Base-by-base conservation (phyloP, 2,329 filamentous ascomycete genomes). In the Fusarium sp. region DNA sequence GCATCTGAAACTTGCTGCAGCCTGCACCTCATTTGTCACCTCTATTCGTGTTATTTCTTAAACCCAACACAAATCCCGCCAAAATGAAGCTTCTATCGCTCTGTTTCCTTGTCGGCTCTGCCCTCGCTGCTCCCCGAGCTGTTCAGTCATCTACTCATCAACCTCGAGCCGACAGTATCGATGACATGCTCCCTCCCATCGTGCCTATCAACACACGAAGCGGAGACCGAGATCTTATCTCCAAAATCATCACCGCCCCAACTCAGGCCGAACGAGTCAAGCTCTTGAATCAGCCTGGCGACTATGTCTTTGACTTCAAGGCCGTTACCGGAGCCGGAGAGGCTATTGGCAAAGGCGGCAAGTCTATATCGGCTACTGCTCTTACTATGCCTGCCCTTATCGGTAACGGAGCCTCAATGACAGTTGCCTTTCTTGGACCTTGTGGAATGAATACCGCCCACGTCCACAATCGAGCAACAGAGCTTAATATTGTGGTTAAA, bases 231-330 rank as follows among this genome's bases (percentile, higher is more conserved):
- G 67, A 71, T 19, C 69, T 77, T 46, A 76, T 77, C 54, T 30
- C 70, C 20, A 74, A 74, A 55, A 70, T 77, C 49, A 46, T 75
- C 21, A 75, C 74, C 0, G 67, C 72, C 1, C 68, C 77, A 1
- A 78, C 77, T 0, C 73, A 76, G 26, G 57, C 54, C 21, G 75
- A 78, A 4, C 75, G 77, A n/a, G 61, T 73, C 70, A 71, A 68
- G 51, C 70, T 79, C 9, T 73, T 62, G 1, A 24, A 62, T 8
- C 40, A 62, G 1, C 58, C 56, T 3, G 58, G 58, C 10, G 58
- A 62, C 6, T 62, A 21, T 1, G 24, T 62, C 28, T 62, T 62
- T 24, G 58, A 62, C 47, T 62, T 62, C 28, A 62, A 42, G 12
- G 40, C 40, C 12, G 10, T 28, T 4, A 36, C 34, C 1, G 58